Base-by-base conservation (phyloP, 176 grass and related monocot species). In the Avena sativa region DNA sequence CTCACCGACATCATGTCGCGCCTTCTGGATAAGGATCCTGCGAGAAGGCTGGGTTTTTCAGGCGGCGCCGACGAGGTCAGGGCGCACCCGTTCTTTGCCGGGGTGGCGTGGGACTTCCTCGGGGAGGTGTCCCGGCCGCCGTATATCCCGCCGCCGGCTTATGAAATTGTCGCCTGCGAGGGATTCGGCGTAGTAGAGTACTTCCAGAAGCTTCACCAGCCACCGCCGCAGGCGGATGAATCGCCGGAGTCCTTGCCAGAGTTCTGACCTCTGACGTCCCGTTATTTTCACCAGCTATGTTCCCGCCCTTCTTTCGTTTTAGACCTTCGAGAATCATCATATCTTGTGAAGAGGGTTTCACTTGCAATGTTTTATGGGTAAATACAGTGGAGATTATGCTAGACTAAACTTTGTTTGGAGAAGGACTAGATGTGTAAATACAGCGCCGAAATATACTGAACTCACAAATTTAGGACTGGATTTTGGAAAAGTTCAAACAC, bases 21-120 rank as follows among this genome's bases (percentile, higher is more conserved):
- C 17, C 91, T 98, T 0, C 76, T 98, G 12, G 79, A 89, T 3
- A 98, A 98, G 85, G 87, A 96, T 0, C 96, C 93, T 0, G 0
- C 58, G 15, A 63, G 83, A 72, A 66, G 96, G n/a, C 85, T 98
- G 3, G 96, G 96, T 0, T 95, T 89, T 48, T 72, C 88, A 8
- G 87, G 93, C 8, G 90, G 92, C 20, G 90, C 86, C 13, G 96
- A 92, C 56, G 96, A 96, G 86, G 82, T 98, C 25, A 84, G 88
- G 11, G 81, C 90, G 23, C 96, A 98, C 62, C 88, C 91, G 17
- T 98, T 96, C 88, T 98, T 98, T 69, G 76, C 66, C 38, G 92
- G 96, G 40, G 88, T 98, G 15, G 84, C 83, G 49, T 98, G 96
- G 96, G 88, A 95, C 32, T n/a, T 91, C 53, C 91, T 98, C 47